Conservation (phyloP, 148 eudicot genomes). For the Hydrangea macrophylla region DNA sequence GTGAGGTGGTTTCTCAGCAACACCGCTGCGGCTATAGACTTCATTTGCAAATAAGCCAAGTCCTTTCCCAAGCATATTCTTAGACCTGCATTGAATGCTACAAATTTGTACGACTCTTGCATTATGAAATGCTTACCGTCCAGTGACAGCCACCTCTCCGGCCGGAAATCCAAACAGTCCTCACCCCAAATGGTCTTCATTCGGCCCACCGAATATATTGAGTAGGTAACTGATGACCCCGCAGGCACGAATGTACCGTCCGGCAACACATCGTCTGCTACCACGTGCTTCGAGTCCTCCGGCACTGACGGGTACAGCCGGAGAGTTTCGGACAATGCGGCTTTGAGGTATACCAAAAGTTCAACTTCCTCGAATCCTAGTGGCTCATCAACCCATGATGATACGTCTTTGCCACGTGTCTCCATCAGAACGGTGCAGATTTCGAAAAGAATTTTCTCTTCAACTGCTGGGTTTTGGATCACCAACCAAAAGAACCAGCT, state of each 20-base stretch:
- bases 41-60: slow-evolving; percentile 86
- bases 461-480: slow-evolving; percentile 55
- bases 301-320: slow-evolving; percentile 90
- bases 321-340: slow-evolving; percentile 81
- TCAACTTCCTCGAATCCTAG: slow-evolving; percentile 77
- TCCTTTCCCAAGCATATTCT: slow-evolving; percentile 83
- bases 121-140: slow-evolving; percentile 42
- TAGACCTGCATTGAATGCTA: slow-evolving; percentile 88
- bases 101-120: slow-evolving; percentile 71
- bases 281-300: slow-evolving; percentile 89
- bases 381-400: slow-evolving; percentile 60
- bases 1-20: slow-evolving; percentile 66
- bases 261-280: slow-evolving; percentile 71
- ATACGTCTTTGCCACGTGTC: slow-evolving; percentile 68
- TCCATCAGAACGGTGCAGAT: slow-evolving; percentile 54
- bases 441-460: slow-evolving; percentile 56
- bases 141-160: slow-evolving; percentile 71
- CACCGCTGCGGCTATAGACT: slow-evolving; percentile 77
- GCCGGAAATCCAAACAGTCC: slow-evolving; percentile 68
- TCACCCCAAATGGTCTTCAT: slow-evolving; percentile 88
- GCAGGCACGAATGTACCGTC: slow-evolving; percentile 92
- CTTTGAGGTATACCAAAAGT: slow-evolving; percentile 65
- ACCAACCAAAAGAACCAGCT: slow-evolving; percentile 94
- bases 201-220: slow-evolving; percentile 84
- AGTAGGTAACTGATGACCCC: slow-evolving; percentile 79